phyloP scores from a whole-genome alignment of 1,284 basidiomycete species.

The Porodaedalea pini region DNA sequence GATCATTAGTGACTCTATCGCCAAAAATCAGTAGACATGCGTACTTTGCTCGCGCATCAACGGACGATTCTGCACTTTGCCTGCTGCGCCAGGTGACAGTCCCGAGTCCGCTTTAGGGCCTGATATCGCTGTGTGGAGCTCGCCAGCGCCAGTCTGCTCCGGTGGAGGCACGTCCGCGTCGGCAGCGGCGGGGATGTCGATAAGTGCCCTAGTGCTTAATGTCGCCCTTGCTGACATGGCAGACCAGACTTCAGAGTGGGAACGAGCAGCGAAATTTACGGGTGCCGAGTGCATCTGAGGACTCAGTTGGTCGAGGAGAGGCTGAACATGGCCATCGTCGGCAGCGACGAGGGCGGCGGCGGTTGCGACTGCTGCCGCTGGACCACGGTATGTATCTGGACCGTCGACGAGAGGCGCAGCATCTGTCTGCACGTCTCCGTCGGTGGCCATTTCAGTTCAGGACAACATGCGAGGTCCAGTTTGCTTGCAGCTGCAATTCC shows the following conservation, averaged over 20 bases:
- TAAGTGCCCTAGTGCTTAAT: background rate
- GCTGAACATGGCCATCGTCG: constrained; percentile 10
- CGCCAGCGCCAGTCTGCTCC: background rate
- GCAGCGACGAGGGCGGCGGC: constrained; percentile 13
- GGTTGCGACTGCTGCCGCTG: constrained; percentile 3
- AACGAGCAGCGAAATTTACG: background rate
- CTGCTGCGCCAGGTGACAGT: background rate
- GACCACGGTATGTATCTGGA: background rate
- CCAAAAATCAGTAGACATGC: background rate
- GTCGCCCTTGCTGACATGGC: background rate
- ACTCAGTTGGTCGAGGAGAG: constrained; percentile 9
- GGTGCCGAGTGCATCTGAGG: background rate
- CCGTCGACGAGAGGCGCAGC: background rate
- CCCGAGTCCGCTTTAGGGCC: background rate
- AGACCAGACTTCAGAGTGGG: background rate
- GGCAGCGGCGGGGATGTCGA: background rate
- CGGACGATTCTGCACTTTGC: background rate
- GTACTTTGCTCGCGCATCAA: background rate
- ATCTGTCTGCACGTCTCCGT: background rate
- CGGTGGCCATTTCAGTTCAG: background rate
- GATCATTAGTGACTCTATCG: background rate
- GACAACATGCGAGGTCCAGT: background rate
- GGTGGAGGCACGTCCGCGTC: constrained; percentile 4
- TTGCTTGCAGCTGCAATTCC: background rate
- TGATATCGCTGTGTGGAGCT: constrained; percentile 4